A percentile compares a stretch with the other conserved stretches of the same genome.
These are phyloP conservation scores for Physocladia obscura DNA, from an alignment of 192 early-diverging fungal species.

Conservation along the genomic window DNA sequence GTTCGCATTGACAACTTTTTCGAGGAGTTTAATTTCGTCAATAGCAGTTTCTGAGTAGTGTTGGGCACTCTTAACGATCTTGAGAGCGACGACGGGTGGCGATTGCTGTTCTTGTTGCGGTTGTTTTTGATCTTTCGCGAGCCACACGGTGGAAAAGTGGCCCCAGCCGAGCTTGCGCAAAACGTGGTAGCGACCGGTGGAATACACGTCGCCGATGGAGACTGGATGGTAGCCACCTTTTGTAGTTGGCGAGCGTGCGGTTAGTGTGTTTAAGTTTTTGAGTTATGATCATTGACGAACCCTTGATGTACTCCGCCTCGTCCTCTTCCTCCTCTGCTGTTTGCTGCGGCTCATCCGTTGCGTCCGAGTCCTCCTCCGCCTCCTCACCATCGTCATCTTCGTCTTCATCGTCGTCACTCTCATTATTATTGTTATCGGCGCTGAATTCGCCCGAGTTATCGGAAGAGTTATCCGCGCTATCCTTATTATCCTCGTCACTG, in stretches of 20 bases:
- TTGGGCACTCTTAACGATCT: constrained; percentile 93
- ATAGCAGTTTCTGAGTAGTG: constrained; percentile 94
- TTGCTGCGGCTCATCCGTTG: background rate
- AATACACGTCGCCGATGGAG: constrained; percentile 77
- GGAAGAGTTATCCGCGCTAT: no score
- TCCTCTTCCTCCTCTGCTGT: constrained; percentile 78
- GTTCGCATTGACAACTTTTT: constrained; percentile 71
- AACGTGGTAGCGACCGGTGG: constrained; percentile 70
- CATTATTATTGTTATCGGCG: no score
- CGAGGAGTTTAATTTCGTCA: constrained; percentile 94
- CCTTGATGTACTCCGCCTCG: constrained; percentile 84
- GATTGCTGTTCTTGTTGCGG: constrained; percentile 38
- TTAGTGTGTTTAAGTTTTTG: background rate
- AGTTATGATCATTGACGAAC: constrained; percentile 14
- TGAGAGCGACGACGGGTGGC: constrained; percentile 86
- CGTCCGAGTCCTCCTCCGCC: background rate
- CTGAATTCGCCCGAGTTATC: no score
- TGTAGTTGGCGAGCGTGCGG: no score
- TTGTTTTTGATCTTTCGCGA: constrained; percentile 46
- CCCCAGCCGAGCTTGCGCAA: constrained; percentile 97
- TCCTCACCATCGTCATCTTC: background rate
- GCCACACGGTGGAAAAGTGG: constrained; percentile 98
- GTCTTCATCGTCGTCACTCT: background rate
- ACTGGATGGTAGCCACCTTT: constrained; percentile 94
- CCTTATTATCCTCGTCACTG: no score